Percentiles rank a stretch among this genome's conserved stretches.
These are phyloP conservation scores for Podospora bellae-mahoneyi DNA, from an alignment of 495 filamentous ascomycete genomes.

Conservation along the genomic window DNA sequence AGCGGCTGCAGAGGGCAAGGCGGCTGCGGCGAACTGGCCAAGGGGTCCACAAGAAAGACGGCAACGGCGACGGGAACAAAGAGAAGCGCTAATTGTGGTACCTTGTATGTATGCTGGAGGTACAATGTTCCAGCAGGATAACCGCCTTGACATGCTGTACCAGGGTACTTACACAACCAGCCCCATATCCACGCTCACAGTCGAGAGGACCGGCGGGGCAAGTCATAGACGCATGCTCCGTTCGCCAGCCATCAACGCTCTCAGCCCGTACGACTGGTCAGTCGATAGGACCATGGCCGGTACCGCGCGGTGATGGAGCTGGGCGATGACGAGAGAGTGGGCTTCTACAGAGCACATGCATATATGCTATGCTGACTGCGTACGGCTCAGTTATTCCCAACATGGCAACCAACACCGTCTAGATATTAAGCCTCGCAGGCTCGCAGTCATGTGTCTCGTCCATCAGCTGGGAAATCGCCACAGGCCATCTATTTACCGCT, in stretches of 20 bases:
- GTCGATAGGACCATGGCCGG: not conserved
- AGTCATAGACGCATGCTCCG: not conserved
- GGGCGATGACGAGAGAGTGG: not conserved
- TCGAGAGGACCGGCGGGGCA: conserved; percentile 6
- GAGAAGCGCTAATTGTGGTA: not conserved
- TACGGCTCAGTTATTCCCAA: conserved; percentile 10
- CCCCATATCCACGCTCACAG: conserved; percentile 15
- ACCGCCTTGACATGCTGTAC: no score
- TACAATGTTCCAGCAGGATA: not conserved
- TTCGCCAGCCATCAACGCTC: not conserved
- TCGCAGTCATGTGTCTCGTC: conserved; percentile 26
- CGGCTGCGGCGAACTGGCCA: not conserved
- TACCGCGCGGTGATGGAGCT: conserved; percentile 10
- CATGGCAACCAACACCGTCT: conserved; percentile 9
- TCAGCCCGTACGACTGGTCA: not conserved
- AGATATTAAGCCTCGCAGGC: conserved; percentile 25
- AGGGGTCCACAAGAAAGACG: not conserved
- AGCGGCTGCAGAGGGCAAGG: not conserved
- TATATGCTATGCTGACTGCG: not conserved
- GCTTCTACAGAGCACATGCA: conserved; percentile 1
- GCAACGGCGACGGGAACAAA: not conserved
- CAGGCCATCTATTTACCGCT: conserved; percentile 18
- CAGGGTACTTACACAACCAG: not conserved
- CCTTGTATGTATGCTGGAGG: no score
- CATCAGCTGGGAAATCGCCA: conserved; percentile 26